A percentile compares a stretch with the other conserved stretches of the same genome.
phyloP scores from a whole-genome alignment of 306 rosid genomes.

The Canavalia gladiata region DNA sequence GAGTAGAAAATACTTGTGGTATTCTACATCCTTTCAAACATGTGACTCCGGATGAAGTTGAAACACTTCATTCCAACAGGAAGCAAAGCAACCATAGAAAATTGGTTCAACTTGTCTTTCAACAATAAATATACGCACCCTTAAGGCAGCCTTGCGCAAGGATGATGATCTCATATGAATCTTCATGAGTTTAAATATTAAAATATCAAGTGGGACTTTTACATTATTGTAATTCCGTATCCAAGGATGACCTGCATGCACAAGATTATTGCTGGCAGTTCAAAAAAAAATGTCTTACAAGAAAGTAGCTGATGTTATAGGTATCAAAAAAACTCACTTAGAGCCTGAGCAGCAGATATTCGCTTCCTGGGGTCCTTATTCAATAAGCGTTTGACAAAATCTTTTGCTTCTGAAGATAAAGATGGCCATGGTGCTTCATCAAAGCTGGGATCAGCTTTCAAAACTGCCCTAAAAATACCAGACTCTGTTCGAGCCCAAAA shows the following conservation, averaged over 20 bases:
- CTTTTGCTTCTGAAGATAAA: conserved; percentile 84
- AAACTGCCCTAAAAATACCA: conserved; percentile 91
- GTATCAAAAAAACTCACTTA: conserved; percentile 67
- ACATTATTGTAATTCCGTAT: conserved; percentile 71
- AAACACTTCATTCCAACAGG: conserved; percentile 33
- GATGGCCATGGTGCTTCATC: conserved; percentile 98
- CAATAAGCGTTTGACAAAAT: conserved; percentile 90
- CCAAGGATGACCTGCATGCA: conserved; percentile 97
- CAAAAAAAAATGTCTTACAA: conserved; percentile 29
- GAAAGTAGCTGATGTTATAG: conserved; percentile 42
- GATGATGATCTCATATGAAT: conserved; percentile 87
- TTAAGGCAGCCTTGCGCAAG: conserved; percentile 97
- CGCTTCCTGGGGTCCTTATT: conserved; percentile 95
- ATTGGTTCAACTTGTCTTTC: conserved; percentile 29
- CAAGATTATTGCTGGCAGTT: conserved; percentile 44
- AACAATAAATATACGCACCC: conserved; percentile 67
- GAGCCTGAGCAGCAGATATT: conserved; percentile 95
- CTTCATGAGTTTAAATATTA: conserved; percentile 89
- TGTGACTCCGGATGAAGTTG: conserved; percentile 4
- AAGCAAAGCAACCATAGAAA: conserved; percentile 27
- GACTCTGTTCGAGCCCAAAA: conserved; percentile 99
- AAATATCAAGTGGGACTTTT: conserved; percentile 86
- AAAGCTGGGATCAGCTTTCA: conserved; percentile 96
- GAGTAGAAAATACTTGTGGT: background rate
- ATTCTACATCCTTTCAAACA: conserved; percentile 15